Percentiles rank a stretch among this genome's conserved stretches.
phyloP scores from a whole-genome alignment of 1,139 yeast genomes.

The Hyphopichia khmerensis region DNA sequence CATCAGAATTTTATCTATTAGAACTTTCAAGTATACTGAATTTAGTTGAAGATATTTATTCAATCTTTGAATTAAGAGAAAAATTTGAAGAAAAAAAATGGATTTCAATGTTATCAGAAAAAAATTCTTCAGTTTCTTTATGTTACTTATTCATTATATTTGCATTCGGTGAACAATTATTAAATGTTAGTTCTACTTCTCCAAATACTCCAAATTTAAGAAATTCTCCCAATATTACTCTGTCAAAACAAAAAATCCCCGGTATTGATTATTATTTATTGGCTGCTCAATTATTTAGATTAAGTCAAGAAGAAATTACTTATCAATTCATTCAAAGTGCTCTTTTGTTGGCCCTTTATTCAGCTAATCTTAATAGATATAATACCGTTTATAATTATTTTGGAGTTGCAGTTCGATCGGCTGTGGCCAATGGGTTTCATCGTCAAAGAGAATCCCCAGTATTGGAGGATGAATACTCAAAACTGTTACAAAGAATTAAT shows the following conservation, averaged over 20 bases:
- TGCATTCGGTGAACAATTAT: conserved; percentile 40
- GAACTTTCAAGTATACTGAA: conserved; percentile 20
- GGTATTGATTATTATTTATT: conserved; percentile 39
- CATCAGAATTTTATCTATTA: conserved; percentile 41
- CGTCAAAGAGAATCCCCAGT: conserved; percentile 24
- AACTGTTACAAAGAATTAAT: conserved; percentile 7
- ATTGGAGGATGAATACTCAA: conserved; percentile 9
- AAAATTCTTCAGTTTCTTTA: conserved; percentile 12
- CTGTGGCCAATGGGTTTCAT: conserved; percentile 47
- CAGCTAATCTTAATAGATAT: conserved; percentile 48
- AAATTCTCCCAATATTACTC: not conserved
- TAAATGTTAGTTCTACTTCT: conserved; percentile 9
- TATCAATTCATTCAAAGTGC: conserved; percentile 45
- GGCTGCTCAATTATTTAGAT: conserved; percentile 40
- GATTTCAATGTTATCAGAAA: not conserved
- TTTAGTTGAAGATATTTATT: conserved; percentile 27
- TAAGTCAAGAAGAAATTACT: conserved; percentile 40
- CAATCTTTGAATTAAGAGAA: conserved; percentile 21
- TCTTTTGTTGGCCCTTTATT: conserved; percentile 43
- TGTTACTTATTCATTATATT: conserved; percentile 33
- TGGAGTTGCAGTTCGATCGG: conserved; percentile 49
- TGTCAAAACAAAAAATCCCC: conserved; percentile 19
- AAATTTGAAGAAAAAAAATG: conserved; percentile 1
- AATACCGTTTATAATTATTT: conserved; percentile 49
- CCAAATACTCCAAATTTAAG: conserved; percentile 5